Evolutionary conservation across 2,329 filamentous ascomycete genomes (phyloP).

Genomic region (Dothistroma pini): DNA sequence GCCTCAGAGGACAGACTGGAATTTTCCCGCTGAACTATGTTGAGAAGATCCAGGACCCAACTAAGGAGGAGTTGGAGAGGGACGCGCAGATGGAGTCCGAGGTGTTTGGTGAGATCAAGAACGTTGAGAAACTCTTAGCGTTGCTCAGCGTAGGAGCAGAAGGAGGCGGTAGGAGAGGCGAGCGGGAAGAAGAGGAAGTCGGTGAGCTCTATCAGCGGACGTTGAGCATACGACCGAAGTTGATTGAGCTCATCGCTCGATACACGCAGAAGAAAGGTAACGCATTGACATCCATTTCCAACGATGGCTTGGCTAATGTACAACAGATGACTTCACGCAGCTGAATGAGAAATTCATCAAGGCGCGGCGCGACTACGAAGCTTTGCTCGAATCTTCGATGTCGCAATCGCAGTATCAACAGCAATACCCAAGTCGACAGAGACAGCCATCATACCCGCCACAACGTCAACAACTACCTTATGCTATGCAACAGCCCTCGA

Average conservation of each 20-base stretch:
- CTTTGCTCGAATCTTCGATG: slow-evolving; percentile 94
- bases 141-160: slow-evolving; percentile 74
- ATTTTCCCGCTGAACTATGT: slow-evolving; percentile 99
- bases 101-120: slow-evolving; percentile 72
- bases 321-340: slow-evolving; percentile 90
- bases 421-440: slow-evolving; percentile 40
- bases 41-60: slow-evolving; percentile 93
- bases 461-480: slow-evolving; percentile 30
- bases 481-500: slow-evolving; percentile 43
- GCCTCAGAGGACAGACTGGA: slow-evolving; percentile 86
- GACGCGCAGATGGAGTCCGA: slow-evolving; percentile 93
- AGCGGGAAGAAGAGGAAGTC: slow-evolving; percentile 77
- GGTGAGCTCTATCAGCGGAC: slow-evolving; percentile 88
- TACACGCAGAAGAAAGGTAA: slow-evolving; percentile 98
- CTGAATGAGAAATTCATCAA: slow-evolving; percentile 99
- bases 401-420: slow-evolving; percentile 66
- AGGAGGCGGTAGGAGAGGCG: slow-evolving; percentile 63
- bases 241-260: slow-evolving; percentile 97
- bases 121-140: slow-evolving; percentile 78
- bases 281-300: slow-evolving; percentile 6
- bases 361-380: slow-evolving; percentile 92
- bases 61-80: slow-evolving; percentile 85
- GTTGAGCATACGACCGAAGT: slow-evolving; percentile 86
- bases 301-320: background rate
- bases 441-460: slow-evolving; percentile 25